Evolutionary conservation across 306 rosid genomes (phyloP).

Genomic region (Gynostemma pentaphyllum): DNA sequence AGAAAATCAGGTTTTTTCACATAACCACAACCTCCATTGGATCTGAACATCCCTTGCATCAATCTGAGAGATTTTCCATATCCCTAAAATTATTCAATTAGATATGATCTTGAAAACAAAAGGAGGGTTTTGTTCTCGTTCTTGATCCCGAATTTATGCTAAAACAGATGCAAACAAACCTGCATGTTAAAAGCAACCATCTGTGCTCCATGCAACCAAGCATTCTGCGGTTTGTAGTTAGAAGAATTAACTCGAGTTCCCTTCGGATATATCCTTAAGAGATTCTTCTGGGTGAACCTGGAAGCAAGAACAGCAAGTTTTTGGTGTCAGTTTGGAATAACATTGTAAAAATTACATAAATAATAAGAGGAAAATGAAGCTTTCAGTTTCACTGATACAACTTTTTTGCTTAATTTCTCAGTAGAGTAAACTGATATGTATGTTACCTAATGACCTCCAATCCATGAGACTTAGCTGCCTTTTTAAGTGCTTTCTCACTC

Average conservation of each 20-base stretch:
- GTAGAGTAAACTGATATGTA: background rate
- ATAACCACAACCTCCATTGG: constrained; percentile 84
- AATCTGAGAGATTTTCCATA: constrained; percentile 56
- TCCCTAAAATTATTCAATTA: constrained; percentile 34
- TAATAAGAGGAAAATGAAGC: background rate
- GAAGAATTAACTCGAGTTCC: constrained; percentile 74
- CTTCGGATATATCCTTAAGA: constrained; percentile 76
- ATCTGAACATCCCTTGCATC: constrained; percentile 87
- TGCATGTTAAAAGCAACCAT: constrained; percentile 97
- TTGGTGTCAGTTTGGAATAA: background rate
- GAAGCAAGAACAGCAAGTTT: constrained; percentile 12
- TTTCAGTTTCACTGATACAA: background rate
- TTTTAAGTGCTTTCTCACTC: constrained; percentile 64
- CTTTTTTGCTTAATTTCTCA: background rate
- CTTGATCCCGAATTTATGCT: background rate
- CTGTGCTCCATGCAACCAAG: constrained; percentile 93
- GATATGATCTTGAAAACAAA: constrained; percentile 11
- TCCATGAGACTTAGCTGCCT: constrained; percentile 42
- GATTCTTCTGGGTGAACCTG: constrained; percentile 72
- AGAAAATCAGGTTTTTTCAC: constrained; percentile 70
- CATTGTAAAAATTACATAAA: constrained; percentile 9
- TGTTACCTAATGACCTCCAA: constrained; percentile 58
- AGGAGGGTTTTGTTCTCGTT: no score
- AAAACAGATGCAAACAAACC: constrained; percentile 31
- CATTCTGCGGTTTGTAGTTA: constrained; percentile 69